A percentile compares a stretch with the other conserved stretches of the same genome.
These are phyloP conservation scores for Nemania diffusa DNA, from an alignment of 2,329 filamentous ascomycete species.

Conservation along the genomic window DNA sequence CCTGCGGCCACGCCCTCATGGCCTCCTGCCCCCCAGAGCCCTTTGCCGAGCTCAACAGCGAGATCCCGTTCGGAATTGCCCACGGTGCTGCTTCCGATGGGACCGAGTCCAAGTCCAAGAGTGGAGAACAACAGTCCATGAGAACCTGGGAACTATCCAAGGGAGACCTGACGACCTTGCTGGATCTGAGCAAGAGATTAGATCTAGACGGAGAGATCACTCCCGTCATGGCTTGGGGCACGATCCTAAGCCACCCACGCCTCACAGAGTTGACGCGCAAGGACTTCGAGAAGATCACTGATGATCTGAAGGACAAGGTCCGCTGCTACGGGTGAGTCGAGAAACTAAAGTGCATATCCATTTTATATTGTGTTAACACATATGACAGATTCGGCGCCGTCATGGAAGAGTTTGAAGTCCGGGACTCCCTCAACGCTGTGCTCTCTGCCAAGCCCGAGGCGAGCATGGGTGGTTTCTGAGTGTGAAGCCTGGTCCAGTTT, in stretches of 20 bases:
- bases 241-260: constrained; percentile 77
- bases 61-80: constrained; percentile 64
- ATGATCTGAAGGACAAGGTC: constrained; percentile 81
- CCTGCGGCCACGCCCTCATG: constrained; percentile 94
- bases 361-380: constrained; percentile 29
- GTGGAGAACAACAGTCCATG: constrained; percentile 56
- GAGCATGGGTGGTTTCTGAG: constrained; percentile 39
- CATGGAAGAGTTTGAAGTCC: constrained; percentile 74
- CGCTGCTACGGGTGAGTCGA: constrained; percentile 87
- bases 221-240: constrained; percentile 93
- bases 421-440: constrained; percentile 79
- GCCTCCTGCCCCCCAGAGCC: constrained; percentile 83
- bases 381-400: constrained; percentile 68
- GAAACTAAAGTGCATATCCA: no score
- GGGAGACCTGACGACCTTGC: constrained; percentile 79
- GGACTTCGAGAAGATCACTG: constrained; percentile 78
- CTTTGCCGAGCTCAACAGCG: constrained; percentile 59
- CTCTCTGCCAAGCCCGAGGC: constrained; percentile 67
- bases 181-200: constrained; percentile 84
- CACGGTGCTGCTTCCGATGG: constrained; percentile 43
- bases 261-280: constrained; percentile 71
- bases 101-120: constrained; percentile 58
- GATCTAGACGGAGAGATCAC: constrained; percentile 92
- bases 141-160: constrained; percentile 84
- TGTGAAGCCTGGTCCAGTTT: not conserved